These are phyloP conservation scores for Dysphania ambrosioides DNA, from an alignment of 148 eudicot genomes.

Conservation along the genomic window DNA sequence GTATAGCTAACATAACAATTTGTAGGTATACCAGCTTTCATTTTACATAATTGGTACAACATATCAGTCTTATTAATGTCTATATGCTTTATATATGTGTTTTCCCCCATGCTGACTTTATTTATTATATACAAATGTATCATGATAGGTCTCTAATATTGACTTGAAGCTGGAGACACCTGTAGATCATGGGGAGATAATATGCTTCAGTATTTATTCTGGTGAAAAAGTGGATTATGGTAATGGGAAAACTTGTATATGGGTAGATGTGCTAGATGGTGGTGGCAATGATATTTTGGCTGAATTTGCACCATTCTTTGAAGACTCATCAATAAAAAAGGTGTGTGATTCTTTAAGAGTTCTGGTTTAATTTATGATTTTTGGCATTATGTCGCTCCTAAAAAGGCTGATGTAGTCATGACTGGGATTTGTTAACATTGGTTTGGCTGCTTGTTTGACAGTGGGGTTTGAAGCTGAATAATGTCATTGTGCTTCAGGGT, in stretches of 20 bases:
- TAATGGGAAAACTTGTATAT: slow-evolving; percentile 78
- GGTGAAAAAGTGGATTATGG: slow-evolving; percentile 78
- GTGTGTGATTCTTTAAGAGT: slow-evolving; percentile 28
- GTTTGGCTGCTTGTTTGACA: neutral
- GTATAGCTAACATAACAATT: too few relatives aligned
- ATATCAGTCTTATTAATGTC: slow-evolving; percentile 4
- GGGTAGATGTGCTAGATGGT: slow-evolving; percentile 97
- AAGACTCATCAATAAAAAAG: slow-evolving; percentile 77
- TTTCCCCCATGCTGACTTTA: slow-evolving; percentile 7
- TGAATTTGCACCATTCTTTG: slow-evolving; percentile 87
- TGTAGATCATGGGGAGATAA: slow-evolving; percentile 88
- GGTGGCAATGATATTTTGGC: slow-evolving; percentile 65
- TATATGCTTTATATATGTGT: neutral
- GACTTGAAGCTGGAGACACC: slow-evolving; percentile 96
- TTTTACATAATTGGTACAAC: too few relatives aligned
- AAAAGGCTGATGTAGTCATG: neutral
- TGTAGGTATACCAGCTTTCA: too few relatives aligned
- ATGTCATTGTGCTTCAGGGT: neutral
- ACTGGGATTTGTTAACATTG: neutral
- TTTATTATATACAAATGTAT: slow-evolving; percentile 19
- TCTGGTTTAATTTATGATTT: neutral
- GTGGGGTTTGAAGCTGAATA: neutral
- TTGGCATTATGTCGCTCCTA: neutral
- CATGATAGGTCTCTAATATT: slow-evolving; percentile 75
- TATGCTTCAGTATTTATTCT: slow-evolving; percentile 94